A percentile compares a stretch with the other conserved stretches of the same genome.
phyloP scores from a whole-genome alignment of 2,329 filamentous ascomycete genomes.

The Monosporascus sp. region DNA sequence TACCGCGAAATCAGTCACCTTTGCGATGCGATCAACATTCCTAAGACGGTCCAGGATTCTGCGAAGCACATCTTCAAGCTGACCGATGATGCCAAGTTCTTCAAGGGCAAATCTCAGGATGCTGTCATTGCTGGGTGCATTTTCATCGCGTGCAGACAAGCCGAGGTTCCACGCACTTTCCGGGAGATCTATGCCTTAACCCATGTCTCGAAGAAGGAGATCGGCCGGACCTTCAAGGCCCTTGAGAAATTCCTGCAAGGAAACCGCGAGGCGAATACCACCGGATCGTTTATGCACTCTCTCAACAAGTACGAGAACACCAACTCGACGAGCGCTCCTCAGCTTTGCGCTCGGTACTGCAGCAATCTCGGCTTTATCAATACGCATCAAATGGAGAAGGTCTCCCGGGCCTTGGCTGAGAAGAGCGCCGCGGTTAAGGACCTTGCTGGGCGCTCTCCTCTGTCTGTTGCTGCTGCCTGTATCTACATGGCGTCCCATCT shows the following conservation, averaged over 20 bases:
- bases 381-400: slow-evolving; percentile 68
- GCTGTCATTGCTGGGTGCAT: slow-evolving; percentile 94
- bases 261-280: slow-evolving; percentile 58
- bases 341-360: slow-evolving; percentile 87
- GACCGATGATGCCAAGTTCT: slow-evolving; percentile 84
- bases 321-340: slow-evolving; percentile 71
- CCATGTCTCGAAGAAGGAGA: slow-evolving; percentile 94
- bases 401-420: slow-evolving; percentile 73
- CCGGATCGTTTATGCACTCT: slow-evolving; percentile 45
- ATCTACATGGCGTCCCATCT: slow-evolving; percentile 95
- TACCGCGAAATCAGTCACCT: slow-evolving; percentile 84
- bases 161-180: slow-evolving; percentile 82
- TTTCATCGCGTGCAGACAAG: slow-evolving; percentile 94
- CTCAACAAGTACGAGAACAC: slow-evolving; percentile 69
- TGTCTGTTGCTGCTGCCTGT: slow-evolving; percentile 90
- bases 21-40: slow-evolving; percentile 79
- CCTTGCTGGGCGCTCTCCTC: slow-evolving; percentile 84
- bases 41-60: slow-evolving; percentile 75
- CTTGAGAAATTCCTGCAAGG: slow-evolving; percentile 83
- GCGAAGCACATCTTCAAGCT: slow-evolving; percentile 96
- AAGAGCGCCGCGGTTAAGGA: slow-evolving; percentile 73
- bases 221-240: slow-evolving; percentile 90
- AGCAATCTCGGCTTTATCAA: slow-evolving; percentile 71
- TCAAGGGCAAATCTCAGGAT: slow-evolving; percentile 94
- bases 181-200: slow-evolving; percentile 91